These are phyloP conservation scores for Perkinsus olseni DNA, from an alignment of 169 alveolate genomes.

Conservation along the genomic window DNA sequence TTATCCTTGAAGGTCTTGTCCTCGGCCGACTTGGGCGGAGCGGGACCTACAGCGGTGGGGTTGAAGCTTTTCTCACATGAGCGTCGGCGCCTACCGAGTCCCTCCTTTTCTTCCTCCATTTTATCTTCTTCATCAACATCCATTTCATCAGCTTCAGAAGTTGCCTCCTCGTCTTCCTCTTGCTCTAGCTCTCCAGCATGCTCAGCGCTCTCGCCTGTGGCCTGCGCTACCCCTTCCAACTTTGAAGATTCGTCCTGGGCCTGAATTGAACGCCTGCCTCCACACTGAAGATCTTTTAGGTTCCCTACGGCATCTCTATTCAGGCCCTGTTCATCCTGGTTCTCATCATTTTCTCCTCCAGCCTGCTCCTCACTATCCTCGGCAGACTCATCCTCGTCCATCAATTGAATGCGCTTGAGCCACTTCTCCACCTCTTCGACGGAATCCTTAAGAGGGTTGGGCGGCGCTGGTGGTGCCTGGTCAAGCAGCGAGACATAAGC, in stretches of 20 bases:
- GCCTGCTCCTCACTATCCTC: not conserved
- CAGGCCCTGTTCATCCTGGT: not conserved
- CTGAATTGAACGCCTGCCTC: not conserved
- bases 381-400: not conserved
- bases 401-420: not conserved
- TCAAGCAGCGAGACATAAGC: not conserved
- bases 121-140: constrained; percentile 53
- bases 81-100: not conserved
- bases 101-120: constrained; percentile 47
- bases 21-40: not conserved
- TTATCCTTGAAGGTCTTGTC: not conserved
- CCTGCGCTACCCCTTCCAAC: not conserved
- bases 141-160: constrained; percentile 47
- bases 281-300: not conserved
- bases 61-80: not conserved
- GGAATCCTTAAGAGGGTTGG: not conserved
- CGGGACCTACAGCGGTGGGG: not conserved
- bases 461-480: not conserved
- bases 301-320: not conserved
- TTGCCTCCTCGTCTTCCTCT: constrained; percentile 56
- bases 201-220: constrained; percentile 21
- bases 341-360: too few species aligned
- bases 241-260: not conserved
- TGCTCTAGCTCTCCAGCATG: constrained; percentile 48
- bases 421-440: not conserved